These are phyloP conservation scores for Solanum ossicruentum DNA, from an alignment of 257 asterid genomes.

Conservation along the genomic window DNA sequence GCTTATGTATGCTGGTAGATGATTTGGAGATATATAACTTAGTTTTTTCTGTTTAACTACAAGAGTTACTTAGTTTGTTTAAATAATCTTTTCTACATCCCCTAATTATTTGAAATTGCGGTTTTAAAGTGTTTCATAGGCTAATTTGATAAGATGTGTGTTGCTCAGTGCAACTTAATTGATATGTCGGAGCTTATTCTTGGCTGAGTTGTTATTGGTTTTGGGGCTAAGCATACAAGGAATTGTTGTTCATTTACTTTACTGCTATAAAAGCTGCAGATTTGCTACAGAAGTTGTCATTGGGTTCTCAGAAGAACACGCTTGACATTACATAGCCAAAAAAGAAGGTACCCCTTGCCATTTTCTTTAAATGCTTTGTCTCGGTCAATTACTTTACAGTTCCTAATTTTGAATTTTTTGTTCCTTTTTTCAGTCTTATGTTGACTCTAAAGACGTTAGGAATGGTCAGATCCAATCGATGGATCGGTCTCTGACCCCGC, in stretches of 20 bases:
- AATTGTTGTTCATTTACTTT: constrained; percentile 29
- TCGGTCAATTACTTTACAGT: background rate
- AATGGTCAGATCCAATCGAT: constrained; percentile 17
- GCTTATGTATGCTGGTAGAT: background rate
- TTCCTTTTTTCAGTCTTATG: constrained; percentile 12
- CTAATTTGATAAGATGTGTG: background rate
- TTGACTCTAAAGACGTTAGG: constrained; percentile 16
- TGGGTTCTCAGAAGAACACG: constrained; percentile 41
- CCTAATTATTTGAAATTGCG: background rate
- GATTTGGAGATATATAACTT: background rate
- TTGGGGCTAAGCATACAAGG: background rate
- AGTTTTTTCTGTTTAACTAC: background rate
- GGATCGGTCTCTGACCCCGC: constrained; percentile 29
- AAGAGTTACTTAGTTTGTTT: background rate
- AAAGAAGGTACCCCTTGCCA: constrained; percentile 20
- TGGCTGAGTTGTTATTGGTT: background rate
- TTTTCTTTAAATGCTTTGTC: background rate
- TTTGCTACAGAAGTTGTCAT: constrained; percentile 42
- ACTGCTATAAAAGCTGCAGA: constrained; percentile 35
- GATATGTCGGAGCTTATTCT: background rate
- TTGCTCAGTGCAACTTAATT: background rate
- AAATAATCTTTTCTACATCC: background rate
- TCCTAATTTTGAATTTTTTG: background rate
- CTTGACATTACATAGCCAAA: constrained; percentile 31
- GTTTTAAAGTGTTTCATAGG: background rate